Percentiles rank a stretch among this genome's conserved stretches.
These are phyloP conservation scores for Casuarina cunninghamiana DNA, from an alignment of 306 rosid genomes.

Conservation along the genomic window DNA sequence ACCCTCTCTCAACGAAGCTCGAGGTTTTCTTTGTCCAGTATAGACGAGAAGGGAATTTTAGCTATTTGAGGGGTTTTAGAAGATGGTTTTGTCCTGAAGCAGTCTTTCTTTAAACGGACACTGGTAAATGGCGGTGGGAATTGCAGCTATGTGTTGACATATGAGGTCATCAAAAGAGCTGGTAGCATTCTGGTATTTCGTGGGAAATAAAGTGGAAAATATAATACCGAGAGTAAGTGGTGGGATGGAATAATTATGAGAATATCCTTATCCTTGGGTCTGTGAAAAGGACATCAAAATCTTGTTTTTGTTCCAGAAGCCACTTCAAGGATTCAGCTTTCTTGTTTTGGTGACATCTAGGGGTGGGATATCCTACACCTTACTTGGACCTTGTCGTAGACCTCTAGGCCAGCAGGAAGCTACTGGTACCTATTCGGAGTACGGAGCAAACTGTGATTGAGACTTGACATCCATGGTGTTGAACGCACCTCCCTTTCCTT, in stretches of 20 bases:
- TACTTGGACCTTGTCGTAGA: too few species aligned
- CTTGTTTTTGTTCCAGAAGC: slow-evolving; percentile 18
- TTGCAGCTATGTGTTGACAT: slow-evolving; percentile 32
- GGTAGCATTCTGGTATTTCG: background rate
- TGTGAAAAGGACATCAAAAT: slow-evolving; percentile 28
- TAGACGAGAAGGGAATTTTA: background rate
- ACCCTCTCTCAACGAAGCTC: background rate
- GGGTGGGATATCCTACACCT: too few species aligned
- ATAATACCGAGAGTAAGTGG: background rate
- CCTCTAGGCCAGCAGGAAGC: too few species aligned
- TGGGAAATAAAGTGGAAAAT: background rate
- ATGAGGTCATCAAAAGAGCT: slow-evolving; percentile 25
- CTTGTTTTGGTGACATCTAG: slow-evolving; percentile 3
- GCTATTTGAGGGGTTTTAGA: background rate
- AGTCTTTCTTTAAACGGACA: slow-evolving; percentile 6
- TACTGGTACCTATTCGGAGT: too few species aligned
- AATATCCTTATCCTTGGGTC: slow-evolving; percentile 34
- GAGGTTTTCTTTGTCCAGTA: background rate
- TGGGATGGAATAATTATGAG: background rate
- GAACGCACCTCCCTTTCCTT: too few species aligned
- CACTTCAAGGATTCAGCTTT: background rate
- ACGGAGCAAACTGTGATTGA: too few species aligned
- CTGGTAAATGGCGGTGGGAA: slow-evolving; percentile 37
- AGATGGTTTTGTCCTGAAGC: background rate
- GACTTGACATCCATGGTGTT: too few species aligned